Percentiles rank a stretch among this genome's conserved stretches.
These are phyloP conservation scores for Raphidocelis subcapitata DNA, from an alignment of 139 green algal genomes.

Conservation along the genomic window DNA sequence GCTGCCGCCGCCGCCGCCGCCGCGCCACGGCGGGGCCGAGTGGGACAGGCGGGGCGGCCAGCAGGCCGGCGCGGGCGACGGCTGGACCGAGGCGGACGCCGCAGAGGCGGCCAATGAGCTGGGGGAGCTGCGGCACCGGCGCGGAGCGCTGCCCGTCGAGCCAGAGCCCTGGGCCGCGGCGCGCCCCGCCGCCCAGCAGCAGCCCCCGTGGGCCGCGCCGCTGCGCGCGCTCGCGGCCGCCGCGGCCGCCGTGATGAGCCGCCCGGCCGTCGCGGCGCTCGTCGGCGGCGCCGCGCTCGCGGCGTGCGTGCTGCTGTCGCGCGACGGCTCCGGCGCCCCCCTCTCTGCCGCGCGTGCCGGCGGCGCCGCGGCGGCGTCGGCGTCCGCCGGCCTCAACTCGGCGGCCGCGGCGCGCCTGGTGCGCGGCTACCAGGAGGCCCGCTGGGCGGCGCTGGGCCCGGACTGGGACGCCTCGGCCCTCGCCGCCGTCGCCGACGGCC, in stretches of 20 bases:
- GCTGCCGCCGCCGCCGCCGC: no score
- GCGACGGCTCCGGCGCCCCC: no score
- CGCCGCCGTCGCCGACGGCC: slow-evolving; percentile 1
- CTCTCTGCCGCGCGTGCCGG: not conserved
- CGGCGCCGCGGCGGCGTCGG: not conserved
- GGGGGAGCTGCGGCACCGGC: no score
- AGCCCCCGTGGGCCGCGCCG: no score
- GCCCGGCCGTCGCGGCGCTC: not conserved
- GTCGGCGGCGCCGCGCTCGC: not conserved
- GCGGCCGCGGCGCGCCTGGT: not conserved
- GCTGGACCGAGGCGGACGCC: no score
- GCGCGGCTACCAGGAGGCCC: slow-evolving; percentile 11
- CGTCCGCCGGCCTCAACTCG: not conserved
- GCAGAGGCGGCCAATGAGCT: no score
- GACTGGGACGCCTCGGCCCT: slow-evolving; percentile 20
- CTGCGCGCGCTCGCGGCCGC: not conserved
- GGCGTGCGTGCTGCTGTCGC: slow-evolving; percentile 7
- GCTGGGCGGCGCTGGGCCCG: slow-evolving; percentile 13
- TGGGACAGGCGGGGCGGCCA: no score
- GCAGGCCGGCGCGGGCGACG: no score
- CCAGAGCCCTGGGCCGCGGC: no score
- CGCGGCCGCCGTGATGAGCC: not conserved
- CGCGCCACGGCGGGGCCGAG: no score
- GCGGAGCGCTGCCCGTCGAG: no score
- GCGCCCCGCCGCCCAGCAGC: no score